Conservation (phyloP, 495 filamentous ascomycete species). For the Aspergillus mulundensis region DNA sequence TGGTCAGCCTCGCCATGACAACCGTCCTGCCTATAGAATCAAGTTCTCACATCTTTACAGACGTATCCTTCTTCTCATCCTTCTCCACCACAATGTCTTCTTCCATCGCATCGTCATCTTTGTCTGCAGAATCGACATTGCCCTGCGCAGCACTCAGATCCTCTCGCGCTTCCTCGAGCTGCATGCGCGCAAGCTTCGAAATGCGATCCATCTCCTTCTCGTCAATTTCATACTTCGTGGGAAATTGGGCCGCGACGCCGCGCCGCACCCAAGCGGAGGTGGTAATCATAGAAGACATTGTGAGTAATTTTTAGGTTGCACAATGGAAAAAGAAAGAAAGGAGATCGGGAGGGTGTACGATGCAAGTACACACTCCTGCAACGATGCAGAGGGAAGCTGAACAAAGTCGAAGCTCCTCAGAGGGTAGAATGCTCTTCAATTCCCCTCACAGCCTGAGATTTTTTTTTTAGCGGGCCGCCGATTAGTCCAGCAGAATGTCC, state of each 20-base stretch:
- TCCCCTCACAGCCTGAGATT: constrained; percentile 16
- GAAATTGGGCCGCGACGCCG: constrained; percentile 88
- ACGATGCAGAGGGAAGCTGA: not conserved
- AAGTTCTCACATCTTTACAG: constrained; percentile 13
- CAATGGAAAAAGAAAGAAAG: constrained; percentile 9
- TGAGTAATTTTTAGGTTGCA: constrained; percentile 8
- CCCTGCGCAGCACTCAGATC: constrained; percentile 68
- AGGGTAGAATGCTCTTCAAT: constrained; percentile 2
- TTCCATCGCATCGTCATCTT: constrained; percentile 27
- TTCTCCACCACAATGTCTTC: constrained; percentile 33
- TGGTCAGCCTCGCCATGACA: not conserved
- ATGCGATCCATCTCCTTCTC: constrained; percentile 92
- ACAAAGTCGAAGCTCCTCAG: not conserved
- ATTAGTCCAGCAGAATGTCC: constrained; percentile 33
- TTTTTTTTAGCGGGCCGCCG: constrained; percentile 20
- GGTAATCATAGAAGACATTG: constrained; percentile 88
- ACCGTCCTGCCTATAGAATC: not conserved
- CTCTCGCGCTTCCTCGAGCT: constrained; percentile 88
- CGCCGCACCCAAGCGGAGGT: constrained; percentile 90
- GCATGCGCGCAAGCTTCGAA: constrained; percentile 78
- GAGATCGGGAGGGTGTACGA: not conserved
- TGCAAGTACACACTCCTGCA: not conserved
- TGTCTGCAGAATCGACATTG: constrained; percentile 28
- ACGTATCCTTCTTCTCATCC: constrained; percentile 18
- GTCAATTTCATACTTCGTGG: constrained; percentile 83